These are phyloP conservation scores for Clitoria ternatea DNA, from an alignment of 306 rosid genomes.

Conservation along the genomic window DNA sequence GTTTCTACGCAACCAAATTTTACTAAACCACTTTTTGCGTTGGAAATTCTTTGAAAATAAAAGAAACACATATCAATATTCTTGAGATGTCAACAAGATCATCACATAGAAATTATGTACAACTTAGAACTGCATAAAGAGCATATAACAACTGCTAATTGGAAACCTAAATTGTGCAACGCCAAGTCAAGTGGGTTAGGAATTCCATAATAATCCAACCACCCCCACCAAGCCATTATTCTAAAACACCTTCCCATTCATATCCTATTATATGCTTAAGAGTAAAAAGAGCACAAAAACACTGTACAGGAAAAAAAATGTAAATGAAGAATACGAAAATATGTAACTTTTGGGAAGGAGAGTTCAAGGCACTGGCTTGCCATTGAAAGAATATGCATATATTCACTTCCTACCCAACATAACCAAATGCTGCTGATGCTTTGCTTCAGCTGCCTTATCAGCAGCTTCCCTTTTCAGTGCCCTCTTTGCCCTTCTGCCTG, in stretches of 20 bases:
- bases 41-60: neutral
- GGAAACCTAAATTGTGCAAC: constrained; percentile 28
- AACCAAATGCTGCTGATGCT: constrained; percentile 65
- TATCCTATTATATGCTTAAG: constrained; percentile 11
- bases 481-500: constrained; percentile 82
- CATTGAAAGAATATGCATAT: neutral
- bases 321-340: neutral
- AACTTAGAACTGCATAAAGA: constrained; percentile 11
- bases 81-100: neutral
- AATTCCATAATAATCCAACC: constrained; percentile 24
- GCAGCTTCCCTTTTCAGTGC: constrained; percentile 86
- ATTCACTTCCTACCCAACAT: constrained; percentile 66
- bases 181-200: neutral
- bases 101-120: constrained; percentile 30
- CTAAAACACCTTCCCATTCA: constrained; percentile 32
- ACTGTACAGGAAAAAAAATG: constrained; percentile 25
- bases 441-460: constrained; percentile 76
- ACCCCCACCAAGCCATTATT: constrained; percentile 34
- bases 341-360: neutral
- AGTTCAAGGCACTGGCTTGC: constrained; percentile 11
- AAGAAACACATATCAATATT: neutral
- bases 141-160: neutral
- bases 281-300: neutral
- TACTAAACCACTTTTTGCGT: neutral
- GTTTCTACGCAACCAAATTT: neutral